Evolutionary conservation across 1,284 basidiomycete species (phyloP), one percentile per base, ranked within the genome.

Genomic region (Trametes polyzona): DNA sequence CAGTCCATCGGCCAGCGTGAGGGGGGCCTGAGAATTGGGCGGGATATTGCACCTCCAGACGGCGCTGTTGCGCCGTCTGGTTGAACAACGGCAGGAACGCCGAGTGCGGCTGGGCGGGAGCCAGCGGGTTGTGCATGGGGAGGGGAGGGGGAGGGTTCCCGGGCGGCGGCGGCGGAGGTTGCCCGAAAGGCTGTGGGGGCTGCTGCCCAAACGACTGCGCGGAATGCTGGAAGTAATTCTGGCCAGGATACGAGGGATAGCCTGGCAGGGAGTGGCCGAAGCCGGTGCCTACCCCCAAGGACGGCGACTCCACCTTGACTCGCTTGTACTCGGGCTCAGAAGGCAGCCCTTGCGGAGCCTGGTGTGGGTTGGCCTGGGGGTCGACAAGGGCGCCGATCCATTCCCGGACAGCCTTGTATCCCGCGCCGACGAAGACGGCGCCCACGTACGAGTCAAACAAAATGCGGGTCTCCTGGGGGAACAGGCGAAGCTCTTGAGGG

Each of bases 51-150:
- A 90, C 78, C 21, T 71, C 74, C 52, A 88, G 73, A 43, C 84
- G 77, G 40, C 86, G 82, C 65, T 89, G 86, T 50, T 78, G 72
- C 41, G 87, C 88, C 8, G 80, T 82, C 71, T 90, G 84, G 68
- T 90, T 90, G 72, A 91, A 90, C 32, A 86, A 67, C 0, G 87
- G 86, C 23, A 90, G 71, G 68, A 87, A 88, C 12, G 85, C 80
- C 27, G 82, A 71, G 57, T 77, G 72, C 4, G 83, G 83, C 64
- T 83, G 82, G 33, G 83, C 82, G 24, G 83, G 83, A 17, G 83
- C 76, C 42, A 84, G 68, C 35, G 83, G 82, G 67, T 87, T 87
- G 14, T 24, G 10, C 21, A 74, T 70, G 26, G 69, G 61, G 17
- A 68, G 66, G 17, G 71, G 69, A 10, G 72, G 69, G 43, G 71